Conservation (phyloP, 768 basidiomycete genomes). For the Phanerodontia chrysosporium region DNA sequence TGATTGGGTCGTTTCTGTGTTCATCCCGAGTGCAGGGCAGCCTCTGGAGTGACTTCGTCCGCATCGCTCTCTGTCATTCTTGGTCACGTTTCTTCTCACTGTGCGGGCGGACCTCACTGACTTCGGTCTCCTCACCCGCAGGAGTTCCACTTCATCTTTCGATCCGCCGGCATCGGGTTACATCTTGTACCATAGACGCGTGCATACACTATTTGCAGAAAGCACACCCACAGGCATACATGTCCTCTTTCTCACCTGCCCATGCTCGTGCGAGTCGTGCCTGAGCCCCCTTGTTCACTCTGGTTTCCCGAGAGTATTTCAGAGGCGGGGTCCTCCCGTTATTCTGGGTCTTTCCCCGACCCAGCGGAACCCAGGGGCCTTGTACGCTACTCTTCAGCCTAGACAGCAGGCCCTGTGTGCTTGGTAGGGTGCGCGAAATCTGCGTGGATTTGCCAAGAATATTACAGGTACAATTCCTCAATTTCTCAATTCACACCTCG, state of each 20-base stretch:
- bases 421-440: not conserved
- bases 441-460: not conserved
- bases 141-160: not conserved
- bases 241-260: not conserved
- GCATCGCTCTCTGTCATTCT: not conserved
- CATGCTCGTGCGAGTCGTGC: conserved; percentile 1
- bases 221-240: not conserved
- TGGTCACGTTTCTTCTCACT: not conserved
- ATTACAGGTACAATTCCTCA: not conserved
- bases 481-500: not conserved
- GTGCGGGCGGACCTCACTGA: not conserved
- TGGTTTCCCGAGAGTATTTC: not conserved
- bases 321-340: not conserved
- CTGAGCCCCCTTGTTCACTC: not conserved
- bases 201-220: not conserved
- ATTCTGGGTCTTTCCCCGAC: not conserved
- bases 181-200: not conserved
- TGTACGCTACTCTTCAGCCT: not conserved
- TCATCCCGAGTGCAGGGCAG: not conserved
- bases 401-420: not conserved
- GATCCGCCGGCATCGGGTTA: not conserved
- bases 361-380: not conserved
- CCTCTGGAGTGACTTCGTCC: not conserved
- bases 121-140: not conserved
- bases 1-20: not conserved